These are phyloP conservation scores for Penicillium waksmanii DNA, from an alignment of 495 filamentous ascomycete species.

Conservation along the genomic window DNA sequence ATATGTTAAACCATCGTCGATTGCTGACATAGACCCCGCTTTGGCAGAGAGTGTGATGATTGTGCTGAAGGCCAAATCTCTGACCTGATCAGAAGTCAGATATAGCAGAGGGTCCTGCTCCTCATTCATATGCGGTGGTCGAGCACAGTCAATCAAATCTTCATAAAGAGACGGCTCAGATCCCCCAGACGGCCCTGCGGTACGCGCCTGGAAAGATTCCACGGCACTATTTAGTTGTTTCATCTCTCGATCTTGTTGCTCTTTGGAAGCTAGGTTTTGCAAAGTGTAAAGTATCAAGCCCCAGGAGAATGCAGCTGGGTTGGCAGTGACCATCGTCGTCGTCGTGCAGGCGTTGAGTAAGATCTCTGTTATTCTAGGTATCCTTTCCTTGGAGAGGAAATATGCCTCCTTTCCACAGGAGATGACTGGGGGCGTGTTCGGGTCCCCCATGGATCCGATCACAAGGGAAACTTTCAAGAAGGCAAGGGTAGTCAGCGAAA, in stretches of 20 bases:
- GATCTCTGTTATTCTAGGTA: conserved; percentile 67
- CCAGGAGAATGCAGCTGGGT: conserved; percentile 77
- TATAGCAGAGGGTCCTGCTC: conserved; percentile 49
- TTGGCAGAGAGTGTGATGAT: conserved; percentile 59
- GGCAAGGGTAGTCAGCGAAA: conserved; percentile 71
- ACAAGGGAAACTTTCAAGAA: conserved; percentile 67
- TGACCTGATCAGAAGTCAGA: conserved; percentile 57
- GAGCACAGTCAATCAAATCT: conserved; percentile 53
- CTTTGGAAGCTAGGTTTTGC: conserved; percentile 58
- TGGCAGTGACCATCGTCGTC: conserved; percentile 54
- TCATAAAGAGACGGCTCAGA: conserved; percentile 52
- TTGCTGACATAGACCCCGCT: conserved; percentile 38
- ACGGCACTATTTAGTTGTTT: conserved; percentile 65
- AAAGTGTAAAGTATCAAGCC: conserved; percentile 71
- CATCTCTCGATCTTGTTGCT: conserved; percentile 62
- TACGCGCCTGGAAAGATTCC: conserved; percentile 52
- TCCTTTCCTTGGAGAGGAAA: conserved; percentile 61
- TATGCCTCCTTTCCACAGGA: conserved; percentile 54
- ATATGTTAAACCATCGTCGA: conserved; percentile 44
- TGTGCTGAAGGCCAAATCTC: conserved; percentile 62
- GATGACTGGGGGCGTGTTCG: conserved; percentile 13
- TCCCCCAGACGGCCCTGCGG: conserved; percentile 27
- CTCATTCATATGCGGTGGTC: conserved; percentile 39
- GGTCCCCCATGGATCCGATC: conserved; percentile 37
- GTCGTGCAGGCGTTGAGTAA: conserved; percentile 54